Base-by-base conservation (phyloP, 768 basidiomycete species). In the Tephrocybe sp. region DNA sequence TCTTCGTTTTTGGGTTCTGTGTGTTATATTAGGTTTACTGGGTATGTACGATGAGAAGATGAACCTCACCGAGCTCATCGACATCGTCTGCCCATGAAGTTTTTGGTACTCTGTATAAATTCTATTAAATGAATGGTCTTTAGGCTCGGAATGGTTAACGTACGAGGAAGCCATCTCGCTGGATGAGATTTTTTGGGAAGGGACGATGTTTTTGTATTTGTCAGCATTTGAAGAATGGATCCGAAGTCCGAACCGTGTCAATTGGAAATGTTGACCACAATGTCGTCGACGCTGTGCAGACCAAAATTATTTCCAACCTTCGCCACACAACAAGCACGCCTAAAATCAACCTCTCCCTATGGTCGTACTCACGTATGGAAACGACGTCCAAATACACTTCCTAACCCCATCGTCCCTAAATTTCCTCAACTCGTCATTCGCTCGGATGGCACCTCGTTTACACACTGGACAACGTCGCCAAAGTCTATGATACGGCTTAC, bases 51-150 rank as follows among this genome's bases (percentile, higher is more conserved):
- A 5, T 42, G 43, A 12, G 26, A 38, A 54, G 17, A 7, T 40
- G 31, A 42, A 30, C 47, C 55, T 35, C 23, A 82, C 84, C 87
- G 55, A 83, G 73, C 44, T 90, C 88, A 64, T 90, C 88, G 59
- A 90, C 83, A 53, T 92, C 89, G 69, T 92, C 89, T 36, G 90
- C 90, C 90, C 90, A 93, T 5, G 88, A 90, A 16, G 83, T 89
- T 74, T 87, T 90, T 43, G 64, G 73, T 65, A 64, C 53, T 65
- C 74, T 76, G 54, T 48, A 41, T n/a, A 17, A 14, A 35, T 13
- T n/a, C 10, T 26, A 43, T 51, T 5, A 52, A 50, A n/a, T 19
- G 16, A 11, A 17, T 12, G 30, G 16, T 34, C 10, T 30, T 12
- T 35, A 30, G 4, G 50, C 19, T 9, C 35, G 1, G 2, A 23